phyloP scores from a whole-genome alignment of 345 rosid species.

The Rhodamnia rubescens region DNA sequence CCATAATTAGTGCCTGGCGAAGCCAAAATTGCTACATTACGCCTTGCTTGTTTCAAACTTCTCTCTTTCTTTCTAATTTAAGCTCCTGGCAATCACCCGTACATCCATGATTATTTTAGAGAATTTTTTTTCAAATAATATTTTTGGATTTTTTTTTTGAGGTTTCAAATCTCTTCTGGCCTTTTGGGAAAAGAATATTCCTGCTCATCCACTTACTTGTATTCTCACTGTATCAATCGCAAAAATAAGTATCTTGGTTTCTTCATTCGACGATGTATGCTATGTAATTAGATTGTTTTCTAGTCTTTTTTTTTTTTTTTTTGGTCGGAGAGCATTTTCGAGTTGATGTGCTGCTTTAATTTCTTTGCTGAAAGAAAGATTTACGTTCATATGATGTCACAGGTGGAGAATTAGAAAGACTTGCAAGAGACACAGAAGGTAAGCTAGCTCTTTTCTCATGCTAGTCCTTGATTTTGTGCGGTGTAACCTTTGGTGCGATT shows the following conservation, averaged over 20 bases:
- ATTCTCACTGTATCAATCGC: neutral
- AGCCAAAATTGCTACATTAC: neutral
- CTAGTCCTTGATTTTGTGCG: neutral
- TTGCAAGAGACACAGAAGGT: constrained; percentile 84
- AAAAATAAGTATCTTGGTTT: neutral
- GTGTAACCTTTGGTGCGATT: neutral
- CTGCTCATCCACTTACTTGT: neutral
- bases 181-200: neutral
- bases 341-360: neutral
- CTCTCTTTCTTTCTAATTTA: neutral
- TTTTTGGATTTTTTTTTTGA: neutral
- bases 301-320: neutral
- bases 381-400: constrained; percentile 2
- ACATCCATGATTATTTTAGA: neutral
- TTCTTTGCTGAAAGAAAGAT: neutral
- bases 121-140: neutral
- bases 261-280: neutral
- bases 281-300: neutral
- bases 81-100: neutral
- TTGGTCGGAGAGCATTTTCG: neutral
- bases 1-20: neutral
- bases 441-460: constrained; percentile 4
- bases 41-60: neutral
- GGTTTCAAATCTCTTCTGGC: neutral
- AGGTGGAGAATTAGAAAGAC: constrained; percentile 71